Evolutionary conservation across 2,329 filamentous ascomycete genomes (phyloP).

Genomic region (Exophiala aquamarina): DNA sequence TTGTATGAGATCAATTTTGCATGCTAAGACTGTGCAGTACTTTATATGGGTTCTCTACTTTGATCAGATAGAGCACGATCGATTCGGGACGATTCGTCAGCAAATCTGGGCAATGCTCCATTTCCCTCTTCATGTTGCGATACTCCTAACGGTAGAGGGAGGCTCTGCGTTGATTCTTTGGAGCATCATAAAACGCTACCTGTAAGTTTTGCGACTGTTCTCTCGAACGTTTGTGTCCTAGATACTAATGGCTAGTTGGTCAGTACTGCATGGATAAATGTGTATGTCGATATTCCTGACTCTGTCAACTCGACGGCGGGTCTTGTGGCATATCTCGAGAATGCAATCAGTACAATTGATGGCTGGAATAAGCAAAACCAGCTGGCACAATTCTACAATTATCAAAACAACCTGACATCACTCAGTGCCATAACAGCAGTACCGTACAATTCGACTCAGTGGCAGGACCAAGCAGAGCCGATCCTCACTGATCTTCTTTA

Average conservation of each 20-base stretch:
- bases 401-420: constrained; percentile 6
- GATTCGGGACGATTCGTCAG: constrained; percentile 57
- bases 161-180: constrained; percentile 11
- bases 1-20: constrained; percentile 29
- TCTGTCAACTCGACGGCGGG: not conserved
- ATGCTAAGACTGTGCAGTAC: constrained; percentile 29
- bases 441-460: constrained; percentile 3
- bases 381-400: not conserved
- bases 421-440: constrained; percentile 2
- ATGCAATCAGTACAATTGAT: not conserved
- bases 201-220: not conserved
- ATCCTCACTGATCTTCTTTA: constrained; percentile 6
- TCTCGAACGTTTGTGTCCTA: not conserved
- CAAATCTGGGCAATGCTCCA: constrained; percentile 53
- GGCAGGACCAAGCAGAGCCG: constrained; percentile 1
- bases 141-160: constrained; percentile 65
- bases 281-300: not conserved
- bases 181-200: constrained; percentile 6
- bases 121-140: constrained; percentile 63
- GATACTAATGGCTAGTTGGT: too few species aligned
- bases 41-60: constrained; percentile 66
- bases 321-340: not conserved
- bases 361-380: not conserved
- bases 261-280: not conserved
- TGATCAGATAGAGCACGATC: constrained; percentile 52